Evolutionary conservation across 2,329 filamentous ascomycete genomes (phyloP).

Genomic region (Fusarium odoratissimum): DNA sequence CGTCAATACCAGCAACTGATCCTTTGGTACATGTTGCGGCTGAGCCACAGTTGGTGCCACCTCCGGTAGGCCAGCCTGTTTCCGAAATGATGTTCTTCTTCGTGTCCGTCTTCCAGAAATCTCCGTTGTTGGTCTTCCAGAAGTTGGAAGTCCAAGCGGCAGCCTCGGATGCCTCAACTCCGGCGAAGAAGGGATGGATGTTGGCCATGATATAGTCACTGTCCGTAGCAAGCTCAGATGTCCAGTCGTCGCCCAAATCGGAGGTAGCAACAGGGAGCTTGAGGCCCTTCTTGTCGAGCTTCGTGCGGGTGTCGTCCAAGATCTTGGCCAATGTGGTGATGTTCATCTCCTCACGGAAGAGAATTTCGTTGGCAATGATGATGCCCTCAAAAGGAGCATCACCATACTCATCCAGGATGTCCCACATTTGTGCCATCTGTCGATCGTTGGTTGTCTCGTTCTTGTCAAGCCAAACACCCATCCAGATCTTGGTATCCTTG

Average conservation of each 20-base stretch:
- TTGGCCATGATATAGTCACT: constrained; percentile 96
- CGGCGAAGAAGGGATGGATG: constrained; percentile 95
- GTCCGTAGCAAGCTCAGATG: constrained; percentile 70
- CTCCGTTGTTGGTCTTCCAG: constrained; percentile 77
- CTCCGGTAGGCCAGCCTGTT: constrained; percentile 88
- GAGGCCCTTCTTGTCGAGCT: constrained; percentile 75
- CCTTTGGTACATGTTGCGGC: constrained; percentile 69
- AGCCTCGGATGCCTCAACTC: constrained; percentile 74
- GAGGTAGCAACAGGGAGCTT: constrained; percentile 85
- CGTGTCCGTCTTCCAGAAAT: constrained; percentile 71
- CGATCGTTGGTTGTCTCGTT: constrained; percentile 86
- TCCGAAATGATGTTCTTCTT: constrained; percentile 85
- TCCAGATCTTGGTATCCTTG: constrained; percentile 85
- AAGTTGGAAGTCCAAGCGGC: constrained; percentile 86
- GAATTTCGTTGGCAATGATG: constrained; percentile 84
- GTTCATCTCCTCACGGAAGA: constrained; percentile 81
- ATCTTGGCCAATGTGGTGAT: constrained; percentile 70
- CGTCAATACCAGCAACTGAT: constrained; percentile 80
- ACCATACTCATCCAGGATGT: constrained; percentile 78
- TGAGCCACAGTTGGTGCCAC: constrained; percentile 80
- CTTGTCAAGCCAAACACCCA: constrained; percentile 91
- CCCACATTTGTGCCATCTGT: constrained; percentile 86
- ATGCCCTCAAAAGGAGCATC: constrained; percentile 79
- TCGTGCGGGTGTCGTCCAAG: constrained; percentile 75
- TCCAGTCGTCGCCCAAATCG: constrained; percentile 92